Conservation (phyloP, 371 early-diverging fungal species). For the Mucor circinelloides region DNA sequence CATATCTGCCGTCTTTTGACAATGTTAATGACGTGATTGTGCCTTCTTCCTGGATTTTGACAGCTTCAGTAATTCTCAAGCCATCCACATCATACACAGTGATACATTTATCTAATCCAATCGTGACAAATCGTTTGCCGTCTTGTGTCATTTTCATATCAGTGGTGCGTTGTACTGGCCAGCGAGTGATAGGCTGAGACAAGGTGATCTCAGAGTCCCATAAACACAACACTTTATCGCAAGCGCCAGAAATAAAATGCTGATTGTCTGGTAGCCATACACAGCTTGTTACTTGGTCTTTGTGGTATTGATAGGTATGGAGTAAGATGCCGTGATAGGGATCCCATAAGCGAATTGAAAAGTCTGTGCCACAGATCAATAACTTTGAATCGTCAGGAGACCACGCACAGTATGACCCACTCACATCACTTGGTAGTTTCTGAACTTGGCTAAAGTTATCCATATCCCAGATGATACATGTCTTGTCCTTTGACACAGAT, state of each 20-base stretch:
- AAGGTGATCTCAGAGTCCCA: conserved; percentile 59
- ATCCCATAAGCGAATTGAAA: conserved; percentile 81
- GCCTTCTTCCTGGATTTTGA: conserved; percentile 68
- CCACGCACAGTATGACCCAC: conserved; percentile 85
- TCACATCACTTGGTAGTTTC: conserved; percentile 56
- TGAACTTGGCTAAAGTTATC: conserved; percentile 50
- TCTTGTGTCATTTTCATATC: conserved; percentile 82
- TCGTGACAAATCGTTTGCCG: conserved; percentile 75
- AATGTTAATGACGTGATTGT: conserved; percentile 78
- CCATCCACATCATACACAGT: conserved; percentile 63
- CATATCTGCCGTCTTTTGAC: conserved; percentile 71
- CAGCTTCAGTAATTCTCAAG: conserved; percentile 11
- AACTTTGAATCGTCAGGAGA: conserved; percentile 81
- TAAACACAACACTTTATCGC: conserved; percentile 75
- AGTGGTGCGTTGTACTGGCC: conserved; percentile 75
- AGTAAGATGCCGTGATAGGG: conserved; percentile 61
- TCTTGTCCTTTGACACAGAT: conserved; percentile 88
- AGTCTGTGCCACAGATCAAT: conserved; percentile 83
- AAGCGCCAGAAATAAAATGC: conserved; percentile 78
- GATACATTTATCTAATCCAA: conserved; percentile 70
- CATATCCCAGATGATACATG: conserved; percentile 87
- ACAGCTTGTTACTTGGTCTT: conserved; percentile 78
- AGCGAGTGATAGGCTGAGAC: conserved; percentile 60
- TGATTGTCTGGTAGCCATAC: conserved; percentile 81
- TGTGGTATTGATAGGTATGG: conserved; percentile 60